Base-by-base conservation (phyloP, 73 alveolate species). In the Tetrahymena borealis region DNA sequence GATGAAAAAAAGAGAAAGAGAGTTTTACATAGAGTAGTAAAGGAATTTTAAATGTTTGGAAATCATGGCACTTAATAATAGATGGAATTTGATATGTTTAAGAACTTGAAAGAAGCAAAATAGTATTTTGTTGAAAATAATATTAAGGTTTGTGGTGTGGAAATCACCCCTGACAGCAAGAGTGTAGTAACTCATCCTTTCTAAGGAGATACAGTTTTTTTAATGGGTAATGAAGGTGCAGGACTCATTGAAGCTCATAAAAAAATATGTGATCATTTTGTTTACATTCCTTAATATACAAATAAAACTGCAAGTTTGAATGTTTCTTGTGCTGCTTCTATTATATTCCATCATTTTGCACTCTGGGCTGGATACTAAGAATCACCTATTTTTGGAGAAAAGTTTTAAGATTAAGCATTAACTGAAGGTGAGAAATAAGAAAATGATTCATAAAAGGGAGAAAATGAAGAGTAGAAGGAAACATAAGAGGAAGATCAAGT, bases 151-250 rank as follows among this genome's bases (percentile, higher is more conserved):
- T 94, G 97, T 93, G 98, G 98, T 91, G 94, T 96, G 2, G 98
- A 96, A 94, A 96, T 96, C 33, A 97, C 97, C 39, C 92, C 91
- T 91, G 94, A 93, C 41, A 90, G 96, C 90, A 91, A 94, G 90
- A 96, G 94, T 79, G 91, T 96, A 28, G 96, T 93, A 40, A 94
- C 95, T n/a, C 94, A 94, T 32, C 97, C 97, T 0, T 96, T 96
- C 91, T 94, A 94, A 85, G 98, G 97, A 43, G 90, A 94, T 93
- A 94, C 97, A 24, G 95, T 96, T 36, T 96, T 96, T 78, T 92
- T 96, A 36, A 78, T 96, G 32, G 98, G 98, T 39, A 96, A 96
- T 96, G 98, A 96, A 38, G 98, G 97, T 15, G 93, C 96, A 90
- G 98, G 98, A 40, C 79, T 96, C 90, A 94, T 94, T 60, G 95